Percentiles rank a stretch among this genome's conserved stretches.
Evolutionary conservation across 805 yeast species (phyloP).

Genomic region (Metahyphopichia silvanorum): DNA sequence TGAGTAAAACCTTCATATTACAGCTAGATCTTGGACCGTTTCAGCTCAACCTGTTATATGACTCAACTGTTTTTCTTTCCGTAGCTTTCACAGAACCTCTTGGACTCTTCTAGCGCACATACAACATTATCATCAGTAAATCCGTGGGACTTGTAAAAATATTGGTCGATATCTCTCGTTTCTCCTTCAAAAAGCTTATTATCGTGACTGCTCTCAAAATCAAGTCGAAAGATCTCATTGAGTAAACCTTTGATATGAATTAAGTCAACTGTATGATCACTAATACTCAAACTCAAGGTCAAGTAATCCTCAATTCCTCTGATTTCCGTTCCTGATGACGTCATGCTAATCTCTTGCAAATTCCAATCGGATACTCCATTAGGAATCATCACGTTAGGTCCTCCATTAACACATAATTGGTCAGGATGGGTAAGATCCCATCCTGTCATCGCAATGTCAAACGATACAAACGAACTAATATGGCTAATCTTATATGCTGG

Average conservation of each 20-base stretch:
- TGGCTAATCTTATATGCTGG: slow-evolving; percentile 24
- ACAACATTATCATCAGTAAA: slow-evolving; percentile 21
- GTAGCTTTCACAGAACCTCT: slow-evolving; percentile 23
- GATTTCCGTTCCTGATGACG: slow-evolving; percentile 1
- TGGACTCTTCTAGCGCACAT: slow-evolving; percentile 27
- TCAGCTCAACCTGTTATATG: too few relatives aligned
- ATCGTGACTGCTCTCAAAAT: slow-evolving; percentile 5
- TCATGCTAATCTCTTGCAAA: slow-evolving; percentile 6
- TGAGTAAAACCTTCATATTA: too few relatives aligned
- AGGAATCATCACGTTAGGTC: slow-evolving; percentile 30
- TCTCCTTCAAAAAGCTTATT: slow-evolving; percentile 1
- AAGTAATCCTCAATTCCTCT: slow-evolving; percentile 17
- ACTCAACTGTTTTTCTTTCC: too few relatives aligned
- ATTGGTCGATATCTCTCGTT: neutral
- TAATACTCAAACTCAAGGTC: slow-evolving; percentile 33
- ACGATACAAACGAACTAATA: slow-evolving; percentile 26
- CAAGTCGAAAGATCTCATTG: slow-evolving; percentile 11
- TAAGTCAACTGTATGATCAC: slow-evolving; percentile 33
- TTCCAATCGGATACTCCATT: slow-evolving; percentile 32
- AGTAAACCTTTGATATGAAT: slow-evolving; percentile 33
- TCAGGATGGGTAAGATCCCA: slow-evolving; percentile 21
- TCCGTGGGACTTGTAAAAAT: slow-evolving; percentile 8
- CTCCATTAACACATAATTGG: slow-evolving; percentile 21
- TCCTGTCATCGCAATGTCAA: slow-evolving; percentile 26
- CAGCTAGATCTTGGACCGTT: too few relatives aligned